Evolutionary conservation across 2,329 filamentous ascomycete genomes (phyloP), one percentile per base, ranked within the genome.

Genomic region (Penicillium polonicum): DNA sequence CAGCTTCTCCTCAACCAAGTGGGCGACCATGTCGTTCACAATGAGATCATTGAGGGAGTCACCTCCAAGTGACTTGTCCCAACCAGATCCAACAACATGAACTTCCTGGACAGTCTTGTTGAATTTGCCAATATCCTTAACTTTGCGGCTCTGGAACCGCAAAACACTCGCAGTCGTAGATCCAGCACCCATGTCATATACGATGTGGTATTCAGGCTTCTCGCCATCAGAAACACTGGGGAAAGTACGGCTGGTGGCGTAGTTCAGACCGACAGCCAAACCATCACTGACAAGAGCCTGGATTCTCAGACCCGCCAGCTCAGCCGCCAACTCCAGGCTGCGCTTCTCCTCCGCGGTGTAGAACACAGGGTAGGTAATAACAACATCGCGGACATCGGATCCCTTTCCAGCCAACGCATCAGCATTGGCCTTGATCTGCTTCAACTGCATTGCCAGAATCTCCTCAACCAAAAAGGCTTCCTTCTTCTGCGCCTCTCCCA

Each of bases 31-130:
- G 72, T 97, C 88, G 64, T 96, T 86, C 49, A 96, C 83, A 65
- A 99, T 91, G 60, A 96, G 80, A 57, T 89, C 85, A 74, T 97
- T 99, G 60, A 99, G 82, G 35, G 88, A 82, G 72, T 99, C 93
- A 55, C 94, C 94, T 58, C 94, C 94, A 19, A 99, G 86, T 3
- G 88, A 90, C 69, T 86, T 85, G 70, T 99, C 94, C 90, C 91
- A 99, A 60, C 91, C 91, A 65, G 84, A 84, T 57, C 93, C 92
- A 44, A 97, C 68, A 38, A 96, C 90, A 60, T 91, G 86, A n/a
- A 97, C 88, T 74, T 99, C 94, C 72, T 97, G 94, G 33, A 99
- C 79, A 1, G 92, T 97, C 84, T 97, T 97, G 82, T 97, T 97
- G 80, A 85, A 93, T 74, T 90, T 92, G 64, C 92, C 92, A 55